These are phyloP conservation scores for Penicillium pulvis DNA, from an alignment of 495 filamentous ascomycete genomes.

Conservation along the genomic window DNA sequence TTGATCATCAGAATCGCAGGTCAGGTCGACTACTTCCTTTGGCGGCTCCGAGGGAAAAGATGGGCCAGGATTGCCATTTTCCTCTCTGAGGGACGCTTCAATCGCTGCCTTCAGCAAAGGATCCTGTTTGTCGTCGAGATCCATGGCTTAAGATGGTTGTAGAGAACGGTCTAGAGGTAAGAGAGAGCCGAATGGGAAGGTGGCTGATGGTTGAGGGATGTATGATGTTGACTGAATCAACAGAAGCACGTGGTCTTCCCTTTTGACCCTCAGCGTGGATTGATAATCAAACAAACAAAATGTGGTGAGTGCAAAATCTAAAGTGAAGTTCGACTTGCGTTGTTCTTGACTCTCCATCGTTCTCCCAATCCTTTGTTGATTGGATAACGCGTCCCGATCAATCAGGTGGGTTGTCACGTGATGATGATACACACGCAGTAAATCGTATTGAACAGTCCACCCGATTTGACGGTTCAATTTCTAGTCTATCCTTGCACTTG, in stretches of 20 bases:
- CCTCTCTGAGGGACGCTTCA: slow-evolving; percentile 73
- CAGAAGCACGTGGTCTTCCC: neutral
- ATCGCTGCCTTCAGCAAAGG: neutral
- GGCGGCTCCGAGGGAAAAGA: neutral
- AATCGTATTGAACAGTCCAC: no score
- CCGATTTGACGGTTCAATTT: no score
- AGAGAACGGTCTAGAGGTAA: neutral
- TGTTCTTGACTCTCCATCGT: neutral
- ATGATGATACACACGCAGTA: neutral
- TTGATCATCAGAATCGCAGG: slow-evolving; percentile 37
- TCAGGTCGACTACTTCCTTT: slow-evolving; percentile 39
- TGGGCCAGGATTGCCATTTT: slow-evolving; percentile 51
- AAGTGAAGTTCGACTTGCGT: neutral
- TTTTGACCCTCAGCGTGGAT: neutral
- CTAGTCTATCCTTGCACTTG: no score
- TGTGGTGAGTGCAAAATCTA: neutral
- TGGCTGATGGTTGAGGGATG: neutral
- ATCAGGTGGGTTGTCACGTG: neutral
- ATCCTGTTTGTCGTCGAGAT: neutral
- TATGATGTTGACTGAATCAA: neutral
- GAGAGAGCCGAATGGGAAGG: neutral
- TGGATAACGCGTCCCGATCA: neutral
- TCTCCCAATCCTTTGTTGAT: neutral
- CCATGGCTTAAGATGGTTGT: neutral
- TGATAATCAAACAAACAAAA: neutral